These are phyloP conservation scores for Corylus heterophylla DNA, from an alignment of 306 rosid species.

Conservation along the genomic window DNA sequence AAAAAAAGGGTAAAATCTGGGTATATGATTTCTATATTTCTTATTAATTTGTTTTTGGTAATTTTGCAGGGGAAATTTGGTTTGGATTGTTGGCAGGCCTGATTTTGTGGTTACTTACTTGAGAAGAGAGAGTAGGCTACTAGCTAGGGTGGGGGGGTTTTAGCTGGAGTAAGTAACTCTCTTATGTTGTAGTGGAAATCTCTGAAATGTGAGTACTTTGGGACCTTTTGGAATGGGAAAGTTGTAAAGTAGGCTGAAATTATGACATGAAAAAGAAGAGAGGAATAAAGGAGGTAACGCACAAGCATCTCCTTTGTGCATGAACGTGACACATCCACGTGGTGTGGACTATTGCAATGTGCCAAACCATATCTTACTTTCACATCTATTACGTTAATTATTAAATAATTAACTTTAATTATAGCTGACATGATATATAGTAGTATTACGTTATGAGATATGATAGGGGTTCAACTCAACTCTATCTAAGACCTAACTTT, in stretches of 20 bases:
- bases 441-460: too few relatives aligned
- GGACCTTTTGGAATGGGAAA: not conserved
- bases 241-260: not conserved
- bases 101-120: not conserved
- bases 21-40: not conserved
- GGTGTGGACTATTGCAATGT: not conserved
- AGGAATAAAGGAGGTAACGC: slow-evolving; percentile 21
- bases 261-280: slow-evolving; percentile 3
- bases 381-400: too few relatives aligned
- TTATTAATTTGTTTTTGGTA: not conserved
- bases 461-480: too few relatives aligned
- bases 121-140: not conserved
- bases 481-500: too few relatives aligned
- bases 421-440: too few relatives aligned
- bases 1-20: not conserved
- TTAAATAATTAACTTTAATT: too few relatives aligned
- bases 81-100: slow-evolving; percentile 24
- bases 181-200: too few relatives aligned
- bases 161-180: not conserved
- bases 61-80: slow-evolving; percentile 33
- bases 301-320: slow-evolving; percentile 1
- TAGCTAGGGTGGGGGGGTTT: not conserved
- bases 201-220: too few relatives aligned
- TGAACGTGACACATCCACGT: not conserved
- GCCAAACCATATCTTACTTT: not conserved